These are phyloP conservation scores for Magnaporthales sp. DNA, from an alignment of 2,329 filamentous ascomycete species.

Conservation along the genomic window DNA sequence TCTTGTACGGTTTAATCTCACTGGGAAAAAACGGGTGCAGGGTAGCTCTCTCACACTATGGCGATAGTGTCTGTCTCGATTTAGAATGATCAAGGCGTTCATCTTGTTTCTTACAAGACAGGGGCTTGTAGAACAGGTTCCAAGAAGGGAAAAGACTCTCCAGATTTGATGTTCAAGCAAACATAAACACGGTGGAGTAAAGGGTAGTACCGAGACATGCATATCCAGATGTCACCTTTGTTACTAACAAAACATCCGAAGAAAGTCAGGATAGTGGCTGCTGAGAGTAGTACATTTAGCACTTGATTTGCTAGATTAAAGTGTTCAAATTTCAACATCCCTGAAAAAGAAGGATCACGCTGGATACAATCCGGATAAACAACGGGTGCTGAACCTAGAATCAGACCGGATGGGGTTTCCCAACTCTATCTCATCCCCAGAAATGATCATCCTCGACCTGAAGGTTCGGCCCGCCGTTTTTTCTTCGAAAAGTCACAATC, in stretches of 20 bases:
- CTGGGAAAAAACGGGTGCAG: too few relatives aligned
- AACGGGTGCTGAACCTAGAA: background rate
- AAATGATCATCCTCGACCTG: too few relatives aligned
- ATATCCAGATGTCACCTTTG: background rate
- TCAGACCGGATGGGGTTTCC: too few relatives aligned
- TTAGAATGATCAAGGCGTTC: background rate
- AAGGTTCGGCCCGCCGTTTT: background rate
- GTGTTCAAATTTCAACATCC: too few relatives aligned
- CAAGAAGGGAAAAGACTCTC: background rate
- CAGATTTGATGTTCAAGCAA: background rate
- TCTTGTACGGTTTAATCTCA: too few relatives aligned
- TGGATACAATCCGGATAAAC: background rate
- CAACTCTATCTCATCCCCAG: too few relatives aligned
- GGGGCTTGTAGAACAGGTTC: background rate
- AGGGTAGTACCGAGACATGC: background rate
- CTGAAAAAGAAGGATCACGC: too few relatives aligned
- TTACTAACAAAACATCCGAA: background rate
- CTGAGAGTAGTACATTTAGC: background rate
- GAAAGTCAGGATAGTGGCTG: background rate
- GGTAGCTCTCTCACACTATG: too few relatives aligned
- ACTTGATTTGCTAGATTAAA: background rate
- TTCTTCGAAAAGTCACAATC: background rate
- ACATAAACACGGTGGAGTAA: background rate
- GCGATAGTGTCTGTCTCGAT: background rate
- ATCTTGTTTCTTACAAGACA: background rate